A percentile compares a stretch with the other conserved stretches of the same genome.
Conservation (phyloP, 2,329 filamentous ascomycete genomes). For the Ophiostoma ips region DNA sequence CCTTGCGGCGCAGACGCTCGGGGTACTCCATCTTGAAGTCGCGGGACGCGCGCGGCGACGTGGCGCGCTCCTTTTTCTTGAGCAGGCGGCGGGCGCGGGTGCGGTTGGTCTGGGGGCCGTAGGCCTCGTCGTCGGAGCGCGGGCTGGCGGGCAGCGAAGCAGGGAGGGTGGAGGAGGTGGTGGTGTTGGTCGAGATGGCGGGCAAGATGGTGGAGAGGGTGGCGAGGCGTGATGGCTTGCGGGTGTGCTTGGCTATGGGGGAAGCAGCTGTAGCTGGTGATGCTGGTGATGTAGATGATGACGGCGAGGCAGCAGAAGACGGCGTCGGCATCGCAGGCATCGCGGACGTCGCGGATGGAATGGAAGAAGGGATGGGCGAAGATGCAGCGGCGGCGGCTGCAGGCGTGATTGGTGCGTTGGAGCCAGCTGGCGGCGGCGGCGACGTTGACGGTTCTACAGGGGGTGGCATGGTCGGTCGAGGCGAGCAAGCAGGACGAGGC, state of each 20-base stretch:
- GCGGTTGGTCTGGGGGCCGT: neutral
- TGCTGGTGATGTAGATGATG: neutral
- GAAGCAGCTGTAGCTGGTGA: too few relatives aligned
- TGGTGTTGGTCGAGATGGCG: neutral
- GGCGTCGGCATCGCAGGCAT: too few relatives aligned
- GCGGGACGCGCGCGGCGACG: slow-evolving; percentile 23
- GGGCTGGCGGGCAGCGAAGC: neutral
- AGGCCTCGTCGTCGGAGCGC: neutral
- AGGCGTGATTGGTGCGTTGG: too few relatives aligned
- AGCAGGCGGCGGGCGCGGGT: neutral
- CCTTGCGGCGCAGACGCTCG: slow-evolving; percentile 31
- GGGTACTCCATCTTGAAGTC: slow-evolving; percentile 31
- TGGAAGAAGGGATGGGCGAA: too few relatives aligned
- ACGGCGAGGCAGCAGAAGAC: neutral
- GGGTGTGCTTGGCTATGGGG: neutral
- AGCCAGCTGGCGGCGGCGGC: too few relatives aligned
- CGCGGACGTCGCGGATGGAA: too few relatives aligned
- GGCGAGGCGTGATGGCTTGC: neutral
- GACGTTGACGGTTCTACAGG: neutral
- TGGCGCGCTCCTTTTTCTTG: neutral
- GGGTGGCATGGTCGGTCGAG: neutral
- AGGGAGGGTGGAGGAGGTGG: neutral
- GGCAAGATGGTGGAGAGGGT: neutral
- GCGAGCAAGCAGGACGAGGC: too few relatives aligned
- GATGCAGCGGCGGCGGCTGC: too few relatives aligned